Percentiles rank a stretch among this genome's conserved stretches.
Evolutionary conservation across 2,329 filamentous ascomycete genomes (phyloP).

Genomic region (Orbilia ellipsospora): DNA sequence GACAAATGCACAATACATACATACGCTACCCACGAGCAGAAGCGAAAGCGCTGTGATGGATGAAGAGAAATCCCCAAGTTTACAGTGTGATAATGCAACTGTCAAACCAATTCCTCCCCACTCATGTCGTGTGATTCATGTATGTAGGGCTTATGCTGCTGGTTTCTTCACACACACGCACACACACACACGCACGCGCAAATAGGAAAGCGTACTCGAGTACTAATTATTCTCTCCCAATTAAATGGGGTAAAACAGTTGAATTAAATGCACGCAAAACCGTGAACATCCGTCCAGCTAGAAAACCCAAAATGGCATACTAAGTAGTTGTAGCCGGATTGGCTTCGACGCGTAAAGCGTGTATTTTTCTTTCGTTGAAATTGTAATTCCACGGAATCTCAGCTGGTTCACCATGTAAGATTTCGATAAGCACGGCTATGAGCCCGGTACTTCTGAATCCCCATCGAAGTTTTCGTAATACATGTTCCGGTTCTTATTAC

Average conservation of each 20-base stretch:
- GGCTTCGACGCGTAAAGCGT: conserved; percentile 24
- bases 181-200: not conserved
- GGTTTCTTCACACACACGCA: conserved; percentile 21
- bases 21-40: not conserved
- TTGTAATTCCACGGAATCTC: not conserved
- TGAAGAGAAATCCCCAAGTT: conserved; percentile 1
- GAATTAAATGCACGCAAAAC: conserved; percentile 37
- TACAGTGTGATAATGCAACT: conserved; percentile 53
- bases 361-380: too few species aligned
- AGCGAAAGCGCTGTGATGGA: not conserved
- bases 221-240: conserved; percentile 9
- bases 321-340: conserved; percentile 25
- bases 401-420: not conserved
- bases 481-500: too few species aligned
- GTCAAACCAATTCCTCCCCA: conserved; percentile 45
- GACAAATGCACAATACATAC: conserved; percentile 31
- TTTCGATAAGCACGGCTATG: too few species aligned
- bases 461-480: too few species aligned
- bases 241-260: conserved; percentile 8
- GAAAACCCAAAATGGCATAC: conserved; percentile 8
- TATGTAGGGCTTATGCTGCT: conserved; percentile 42
- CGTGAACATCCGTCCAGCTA: conserved; percentile 19
- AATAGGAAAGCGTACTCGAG: not conserved
- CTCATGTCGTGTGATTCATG: conserved; percentile 54
- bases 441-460: too few species aligned